These are phyloP conservation scores for Omphalotus guepiniiformis DNA, from an alignment of 768 basidiomycete species.

Conservation along the genomic window DNA sequence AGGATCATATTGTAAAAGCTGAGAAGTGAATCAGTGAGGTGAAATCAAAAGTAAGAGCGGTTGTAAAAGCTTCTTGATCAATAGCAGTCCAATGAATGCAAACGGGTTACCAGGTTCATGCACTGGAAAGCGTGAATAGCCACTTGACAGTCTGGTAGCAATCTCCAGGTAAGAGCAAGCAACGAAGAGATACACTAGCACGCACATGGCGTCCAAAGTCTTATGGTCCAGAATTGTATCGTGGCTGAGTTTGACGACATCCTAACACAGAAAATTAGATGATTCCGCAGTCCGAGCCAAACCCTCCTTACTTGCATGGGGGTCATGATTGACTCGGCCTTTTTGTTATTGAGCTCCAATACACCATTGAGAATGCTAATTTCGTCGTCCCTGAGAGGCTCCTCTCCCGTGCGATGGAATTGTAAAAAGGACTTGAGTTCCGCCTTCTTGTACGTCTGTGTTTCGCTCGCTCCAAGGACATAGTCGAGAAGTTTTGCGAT, in stretches of 20 bases:
- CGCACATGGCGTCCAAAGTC: conserved; percentile 72
- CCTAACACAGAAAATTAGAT: conserved; percentile 35
- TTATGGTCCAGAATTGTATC: conserved; percentile 78
- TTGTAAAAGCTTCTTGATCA: conserved; percentile 69
- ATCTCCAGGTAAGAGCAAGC: conserved; percentile 5
- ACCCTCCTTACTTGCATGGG: conserved; percentile 53
- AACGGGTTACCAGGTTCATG: conserved; percentile 66
- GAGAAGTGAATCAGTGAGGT: neutral
- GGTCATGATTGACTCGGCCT: conserved; percentile 79
- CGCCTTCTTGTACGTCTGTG: conserved; percentile 77
- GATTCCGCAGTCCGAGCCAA: conserved; percentile 11
- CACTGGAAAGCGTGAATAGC: conserved; percentile 91
- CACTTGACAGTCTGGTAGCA: conserved; percentile 54
- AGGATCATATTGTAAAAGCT: conserved; percentile 90
- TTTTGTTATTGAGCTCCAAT: conserved; percentile 71
- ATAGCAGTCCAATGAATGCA: conserved; percentile 76
- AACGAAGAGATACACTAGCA: conserved; percentile 13
- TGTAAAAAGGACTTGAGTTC: conserved; percentile 75
- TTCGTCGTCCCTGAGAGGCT: conserved; percentile 77
- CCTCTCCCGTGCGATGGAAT: conserved; percentile 74
- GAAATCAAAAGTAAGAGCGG: neutral
- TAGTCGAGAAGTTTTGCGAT: conserved; percentile 79
- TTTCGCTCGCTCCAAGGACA: conserved; percentile 71
- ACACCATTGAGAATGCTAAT: conserved; percentile 80
- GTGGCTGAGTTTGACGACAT: conserved; percentile 74